Base-by-base conservation (phyloP, 345 rosid genomes). In the Pistacia integerrima region DNA sequence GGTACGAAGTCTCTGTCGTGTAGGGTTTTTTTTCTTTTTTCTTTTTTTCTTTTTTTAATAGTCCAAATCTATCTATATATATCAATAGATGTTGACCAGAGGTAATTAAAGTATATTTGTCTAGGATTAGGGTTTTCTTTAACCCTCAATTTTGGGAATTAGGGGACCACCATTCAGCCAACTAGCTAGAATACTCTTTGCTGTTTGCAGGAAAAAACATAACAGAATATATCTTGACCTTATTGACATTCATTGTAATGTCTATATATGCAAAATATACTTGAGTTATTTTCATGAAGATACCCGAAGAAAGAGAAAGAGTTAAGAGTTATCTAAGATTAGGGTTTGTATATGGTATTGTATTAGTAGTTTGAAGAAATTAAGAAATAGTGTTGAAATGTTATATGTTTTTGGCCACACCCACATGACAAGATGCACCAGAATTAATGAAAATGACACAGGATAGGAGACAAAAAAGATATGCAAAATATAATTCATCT, bases 91-190 rank as follows among this genome's bases (percentile, higher is more conserved):
- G 54, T 52, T 74, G 70, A 52, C 70, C n/a, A 63, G 5, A 35
- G 22, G 36, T 64, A 64, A 64, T 20, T 41, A 41, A 41, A 41
- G 9, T 41, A 8, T 48, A 35, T 73, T 4, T 73, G 58, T 49
- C 67, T 59, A 48, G 60, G 70, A 35, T 74, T 74, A n/a, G 64
- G 77, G 70, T 74, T 74, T 54, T 64, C 62, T 60, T 46, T 72
- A 22, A 52, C 61, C 69, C 61, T 49, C 76, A n/a, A 48, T 35
- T 74, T 63, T 54, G 36, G 62, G 70, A 61, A n/a, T 52, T 74
- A 12, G 38, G 70, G 70, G 63, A 52, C 77, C 77, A 52, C 64
- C 54, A 63, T 49, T 46, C 41, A 61, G 11, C 67, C 46, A 41
- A 41, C 46, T 7, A 46, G 28, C 67, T 28, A 60, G 28, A 41